Conservation (phyloP, 768 basidiomycete genomes). For the Suillus subalutaceus region DNA sequence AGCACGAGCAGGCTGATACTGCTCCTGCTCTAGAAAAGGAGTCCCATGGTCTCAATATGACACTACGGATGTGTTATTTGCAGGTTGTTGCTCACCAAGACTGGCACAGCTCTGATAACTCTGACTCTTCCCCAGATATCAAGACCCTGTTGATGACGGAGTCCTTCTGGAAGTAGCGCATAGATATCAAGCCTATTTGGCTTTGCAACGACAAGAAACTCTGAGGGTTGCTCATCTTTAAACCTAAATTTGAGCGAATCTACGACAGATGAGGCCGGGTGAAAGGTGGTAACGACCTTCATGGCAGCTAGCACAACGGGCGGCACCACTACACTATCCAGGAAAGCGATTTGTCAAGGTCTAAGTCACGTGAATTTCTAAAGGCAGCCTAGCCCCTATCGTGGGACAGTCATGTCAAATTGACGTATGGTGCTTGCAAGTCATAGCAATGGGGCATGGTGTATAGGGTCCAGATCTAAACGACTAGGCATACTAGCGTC, state of each 20-base stretch:
- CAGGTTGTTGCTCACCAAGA: constrained; percentile 44
- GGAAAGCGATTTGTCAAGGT: not conserved
- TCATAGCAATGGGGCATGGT: not conserved
- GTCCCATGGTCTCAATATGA: not conserved
- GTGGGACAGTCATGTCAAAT: not conserved
- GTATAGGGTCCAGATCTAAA: not conserved
- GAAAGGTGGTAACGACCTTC: constrained; percentile 75
- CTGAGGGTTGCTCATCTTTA: constrained; percentile 46
- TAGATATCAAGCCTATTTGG: constrained; percentile 68
- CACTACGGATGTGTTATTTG: no score
- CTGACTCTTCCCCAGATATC: constrained; percentile 75
- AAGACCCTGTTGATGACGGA: constrained; percentile 57
- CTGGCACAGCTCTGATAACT: constrained; percentile 55
- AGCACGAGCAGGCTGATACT: constrained; percentile 58
- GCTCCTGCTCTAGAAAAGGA: constrained; percentile 32
- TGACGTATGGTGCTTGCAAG: not conserved
- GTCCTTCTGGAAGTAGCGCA: constrained; percentile 61
- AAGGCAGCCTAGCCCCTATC: not conserved
- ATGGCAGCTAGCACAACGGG: constrained; percentile 26
- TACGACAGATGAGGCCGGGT: constrained; percentile 71
- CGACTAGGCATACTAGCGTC: not conserved
- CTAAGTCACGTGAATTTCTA: not conserved
- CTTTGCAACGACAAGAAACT: constrained; percentile 73
- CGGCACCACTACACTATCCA: not conserved
- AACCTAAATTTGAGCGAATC: constrained; percentile 71